phyloP scores from a whole-genome alignment of 2,329 filamentous ascomycete genomes.

The Diaporthe nobilis region DNA sequence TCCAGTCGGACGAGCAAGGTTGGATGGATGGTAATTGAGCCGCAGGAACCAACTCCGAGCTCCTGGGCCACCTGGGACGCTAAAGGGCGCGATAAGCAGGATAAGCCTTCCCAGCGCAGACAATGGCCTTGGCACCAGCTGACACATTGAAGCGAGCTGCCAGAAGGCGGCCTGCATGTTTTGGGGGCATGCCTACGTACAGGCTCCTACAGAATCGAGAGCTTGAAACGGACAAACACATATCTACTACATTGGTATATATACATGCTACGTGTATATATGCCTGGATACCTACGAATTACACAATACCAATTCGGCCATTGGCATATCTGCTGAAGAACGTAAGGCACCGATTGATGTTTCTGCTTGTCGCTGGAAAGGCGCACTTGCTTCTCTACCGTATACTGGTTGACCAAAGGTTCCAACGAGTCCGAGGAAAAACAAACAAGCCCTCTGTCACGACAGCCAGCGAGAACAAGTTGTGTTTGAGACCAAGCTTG shows the following conservation, averaged over 20 bases:
- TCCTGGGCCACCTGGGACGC: not conserved
- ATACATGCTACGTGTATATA: no score
- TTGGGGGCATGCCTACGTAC: not conserved
- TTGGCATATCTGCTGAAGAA: not conserved
- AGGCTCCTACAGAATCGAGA: not conserved
- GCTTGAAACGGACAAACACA: not conserved
- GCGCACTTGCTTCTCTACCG: not conserved
- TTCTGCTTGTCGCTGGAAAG: not conserved
- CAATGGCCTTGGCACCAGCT: not conserved
- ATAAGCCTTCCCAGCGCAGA: conserved; percentile 1
- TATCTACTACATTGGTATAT: not conserved
- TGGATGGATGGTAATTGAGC: not conserved
- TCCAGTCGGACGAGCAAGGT: not conserved
- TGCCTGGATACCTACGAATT: not conserved
- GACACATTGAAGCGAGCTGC: not conserved
- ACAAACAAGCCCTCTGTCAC: not conserved
- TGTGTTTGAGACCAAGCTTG: not conserved
- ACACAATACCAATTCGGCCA: not conserved
- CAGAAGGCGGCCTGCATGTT: not conserved
- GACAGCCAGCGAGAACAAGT: not conserved
- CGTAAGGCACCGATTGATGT: not conserved
- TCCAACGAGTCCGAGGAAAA: not conserved
- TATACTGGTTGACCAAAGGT: not conserved
- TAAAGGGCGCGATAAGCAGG: not conserved
- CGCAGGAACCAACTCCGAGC: conserved; percentile 3